These are phyloP conservation scores for Phytophthora syringae DNA, from an alignment of 352 stramenopile genomes.

Conservation along the genomic window DNA sequence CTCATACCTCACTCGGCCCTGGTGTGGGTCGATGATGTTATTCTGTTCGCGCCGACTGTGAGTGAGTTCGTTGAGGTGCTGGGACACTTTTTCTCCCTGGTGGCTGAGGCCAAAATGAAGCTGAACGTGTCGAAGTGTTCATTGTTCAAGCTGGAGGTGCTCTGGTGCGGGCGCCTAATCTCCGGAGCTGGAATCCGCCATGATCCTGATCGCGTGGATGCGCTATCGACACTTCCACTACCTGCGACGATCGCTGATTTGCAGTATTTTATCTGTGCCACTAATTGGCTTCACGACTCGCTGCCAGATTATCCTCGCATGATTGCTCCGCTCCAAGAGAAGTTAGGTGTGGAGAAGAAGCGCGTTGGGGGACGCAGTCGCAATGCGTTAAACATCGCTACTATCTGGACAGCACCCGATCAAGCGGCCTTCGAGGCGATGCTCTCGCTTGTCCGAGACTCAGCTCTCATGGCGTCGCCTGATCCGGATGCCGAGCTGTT, in stretches of 20 bases:
- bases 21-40: constrained; percentile 34
- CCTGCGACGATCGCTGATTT: neutral
- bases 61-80: no score
- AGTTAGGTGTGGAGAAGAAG: neutral
- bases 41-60: constrained; percentile 10
- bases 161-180: constrained; percentile 10
- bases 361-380: neutral
- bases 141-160: constrained; percentile 18
- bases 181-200: no score
- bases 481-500: neutral
- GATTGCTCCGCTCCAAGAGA: neutral
- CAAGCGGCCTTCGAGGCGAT: neutral
- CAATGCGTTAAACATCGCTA: neutral
- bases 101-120: no score
- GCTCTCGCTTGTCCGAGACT: neutral
- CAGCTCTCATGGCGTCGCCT: neutral
- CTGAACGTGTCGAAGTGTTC: constrained; percentile 7
- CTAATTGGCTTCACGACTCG: neutral
- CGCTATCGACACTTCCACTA: neutral
- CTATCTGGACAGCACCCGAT: neutral
- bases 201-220: no score
- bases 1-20: constrained; percentile 7
- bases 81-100: no score
- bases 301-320: neutral
- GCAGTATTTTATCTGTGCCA: constrained; percentile 1